Evolutionary conservation across 768 basidiomycete species (phyloP).

Genomic region (Stropharia rugosoannulata): DNA sequence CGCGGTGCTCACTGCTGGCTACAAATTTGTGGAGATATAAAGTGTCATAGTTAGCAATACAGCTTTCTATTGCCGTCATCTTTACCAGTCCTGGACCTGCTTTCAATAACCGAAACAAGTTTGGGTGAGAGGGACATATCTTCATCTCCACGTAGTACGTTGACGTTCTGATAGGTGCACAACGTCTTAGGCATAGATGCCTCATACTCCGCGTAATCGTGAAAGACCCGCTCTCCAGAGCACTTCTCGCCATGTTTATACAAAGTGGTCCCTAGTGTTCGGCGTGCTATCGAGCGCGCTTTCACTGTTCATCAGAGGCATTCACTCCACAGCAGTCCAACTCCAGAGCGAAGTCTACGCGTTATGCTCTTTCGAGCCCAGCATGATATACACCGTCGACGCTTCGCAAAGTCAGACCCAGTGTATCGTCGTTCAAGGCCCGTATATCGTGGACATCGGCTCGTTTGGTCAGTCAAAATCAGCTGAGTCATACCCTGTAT

Average conservation of each 20-base stretch:
- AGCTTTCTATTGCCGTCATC: too few species aligned
- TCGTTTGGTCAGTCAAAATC: constrained; percentile 50
- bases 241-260: neutral
- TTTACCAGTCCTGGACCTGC: too few species aligned
- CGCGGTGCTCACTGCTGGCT: too few species aligned
- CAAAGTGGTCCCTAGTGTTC: neutral
- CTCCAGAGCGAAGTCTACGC: constrained; percentile 39
- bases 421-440: constrained; percentile 59
- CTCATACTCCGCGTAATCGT: too few species aligned
- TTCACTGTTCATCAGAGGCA: constrained; percentile 1
- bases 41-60: too few species aligned
- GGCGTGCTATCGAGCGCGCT: neutral
- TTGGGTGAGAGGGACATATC: too few species aligned
- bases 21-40: too few species aligned
- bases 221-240: neutral
- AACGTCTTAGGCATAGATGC: too few species aligned
- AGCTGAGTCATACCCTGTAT: neutral
- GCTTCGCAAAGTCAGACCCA: constrained; percentile 46
- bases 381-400: constrained; percentile 70
- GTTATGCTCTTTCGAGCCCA: constrained; percentile 55
- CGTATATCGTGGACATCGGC: constrained; percentile 53
- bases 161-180: too few species aligned
- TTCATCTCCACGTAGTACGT: too few species aligned
- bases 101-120: too few species aligned
- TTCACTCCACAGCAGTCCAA: neutral